Base-by-base conservation (phyloP, 805 yeast species). In the Candida insectorum region DNA sequence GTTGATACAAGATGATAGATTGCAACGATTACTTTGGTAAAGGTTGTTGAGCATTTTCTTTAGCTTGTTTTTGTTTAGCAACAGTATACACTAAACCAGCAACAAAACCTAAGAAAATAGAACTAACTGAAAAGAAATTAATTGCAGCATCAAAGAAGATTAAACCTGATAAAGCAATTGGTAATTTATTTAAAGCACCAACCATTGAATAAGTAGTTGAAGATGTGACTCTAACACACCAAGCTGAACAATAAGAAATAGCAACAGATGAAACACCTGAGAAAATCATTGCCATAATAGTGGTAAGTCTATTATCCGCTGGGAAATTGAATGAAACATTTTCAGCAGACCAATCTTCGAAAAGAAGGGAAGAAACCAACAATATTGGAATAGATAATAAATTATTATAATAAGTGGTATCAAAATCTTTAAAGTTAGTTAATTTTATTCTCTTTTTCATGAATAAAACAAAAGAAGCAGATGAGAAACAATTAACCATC, bases 161-260 rank as follows among this genome's bases (percentile, higher is more conserved):
- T 61, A 93, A 77, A 26, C 99, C 99, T 24, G 95, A 81, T 39
- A 93, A 73, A 11, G 98, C 98, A 55, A 93, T 87, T 57, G 98
- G 98, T 52, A 93, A 79, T 70, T 93, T 93, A 79, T 93, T 93
- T 63, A 93, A 77, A 35, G 98, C 98, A 62, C 98, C 98, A 39
- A 93, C 97, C 98, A 93, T 93, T 34, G 96, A 87, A 71, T 93
- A 93, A 36, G 98, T 93, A 36, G 98, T 93, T 17, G 97, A 89
- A 15, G 97, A 87, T 27, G 98, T 93, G 45, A 93, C 97, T 71
- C 98, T 86, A 47, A 93, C 95, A 77, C 98, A 93, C 98, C 98
- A 93, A 42, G 97, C 98, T 9, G 97, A 88, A 65, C 96, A 87
- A 77, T 93, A 93, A 28, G 97, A 91, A 60, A 93, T 93, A 69